Conservation (phyloP, 306 rosid genomes). For the Malus sylvestris region DNA sequence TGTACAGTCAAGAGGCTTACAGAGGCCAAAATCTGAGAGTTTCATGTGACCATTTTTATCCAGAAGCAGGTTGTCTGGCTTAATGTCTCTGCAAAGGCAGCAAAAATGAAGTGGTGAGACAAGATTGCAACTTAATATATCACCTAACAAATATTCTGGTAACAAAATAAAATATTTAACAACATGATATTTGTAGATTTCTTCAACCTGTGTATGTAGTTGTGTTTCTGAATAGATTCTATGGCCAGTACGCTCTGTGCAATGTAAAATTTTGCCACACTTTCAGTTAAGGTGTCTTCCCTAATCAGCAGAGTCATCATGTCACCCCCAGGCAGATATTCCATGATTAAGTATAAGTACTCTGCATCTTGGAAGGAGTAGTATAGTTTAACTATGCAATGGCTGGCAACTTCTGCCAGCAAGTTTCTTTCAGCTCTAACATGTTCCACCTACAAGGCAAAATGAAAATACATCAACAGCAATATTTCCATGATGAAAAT, state of each 20-base stretch:
- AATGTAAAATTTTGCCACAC: conserved; percentile 80
- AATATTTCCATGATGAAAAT: not conserved
- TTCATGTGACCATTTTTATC: conserved; percentile 97
- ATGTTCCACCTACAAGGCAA: conserved; percentile 71
- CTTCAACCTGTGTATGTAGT: conserved; percentile 88
- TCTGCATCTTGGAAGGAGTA: conserved; percentile 97
- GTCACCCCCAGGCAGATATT: conserved; percentile 98
- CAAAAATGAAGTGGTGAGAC: conserved; percentile 16
- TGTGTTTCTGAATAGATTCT: conserved; percentile 93
- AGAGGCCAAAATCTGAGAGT: conserved; percentile 98
- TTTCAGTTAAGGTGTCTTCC: conserved; percentile 86
- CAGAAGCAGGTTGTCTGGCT: conserved; percentile 92
- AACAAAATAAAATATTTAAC: conserved; percentile 6
- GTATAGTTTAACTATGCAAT: conserved; percentile 95
- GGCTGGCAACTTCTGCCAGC: conserved; percentile 98
- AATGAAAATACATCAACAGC: not conserved
- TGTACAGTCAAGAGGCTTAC: conserved; percentile 91
- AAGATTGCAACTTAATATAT: conserved; percentile 2
- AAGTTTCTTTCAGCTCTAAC: conserved; percentile 98
- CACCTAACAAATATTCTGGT: conserved; percentile 3
- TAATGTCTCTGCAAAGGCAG: conserved; percentile 71
- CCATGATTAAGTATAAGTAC: conserved; percentile 88
- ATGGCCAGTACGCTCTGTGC: conserved; percentile 97
- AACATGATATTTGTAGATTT: conserved; percentile 6
- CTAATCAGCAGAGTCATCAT: conserved; percentile 94